These are phyloP conservation scores for Aschersonia sp. DNA, from an alignment of 2,329 filamentous ascomycete species.

Conservation along the genomic window DNA sequence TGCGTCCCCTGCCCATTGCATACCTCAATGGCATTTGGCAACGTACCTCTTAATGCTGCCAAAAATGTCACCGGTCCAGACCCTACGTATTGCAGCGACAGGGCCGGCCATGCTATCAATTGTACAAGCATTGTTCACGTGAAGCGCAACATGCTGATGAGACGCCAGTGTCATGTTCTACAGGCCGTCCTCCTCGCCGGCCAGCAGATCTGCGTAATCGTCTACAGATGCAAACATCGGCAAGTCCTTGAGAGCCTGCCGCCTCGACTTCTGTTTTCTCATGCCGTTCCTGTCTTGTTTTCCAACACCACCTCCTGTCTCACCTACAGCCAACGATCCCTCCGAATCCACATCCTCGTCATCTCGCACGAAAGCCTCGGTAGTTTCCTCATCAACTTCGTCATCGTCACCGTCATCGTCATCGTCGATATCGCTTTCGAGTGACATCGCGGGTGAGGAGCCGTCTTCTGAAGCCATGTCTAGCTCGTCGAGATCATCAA, in stretches of 20 bases:
- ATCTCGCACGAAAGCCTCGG: conserved; percentile 21
- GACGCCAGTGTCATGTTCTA: conserved; percentile 5
- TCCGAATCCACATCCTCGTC: conserved; percentile 30
- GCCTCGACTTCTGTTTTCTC: conserved; percentile 36
- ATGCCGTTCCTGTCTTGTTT: conserved; percentile 31
- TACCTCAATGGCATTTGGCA: too few relatives aligned
- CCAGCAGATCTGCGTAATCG: conserved; percentile 81
- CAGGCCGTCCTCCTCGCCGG: conserved; percentile 47
- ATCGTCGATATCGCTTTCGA: conserved; percentile 31
- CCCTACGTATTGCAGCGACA: too few relatives aligned
- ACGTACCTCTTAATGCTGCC: too few relatives aligned
- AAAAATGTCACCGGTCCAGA: too few relatives aligned
- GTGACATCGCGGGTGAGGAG: conserved; percentile 16
- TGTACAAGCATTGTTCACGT: too few relatives aligned
- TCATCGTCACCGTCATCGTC: conserved; percentile 30
- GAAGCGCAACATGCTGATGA: too few relatives aligned
- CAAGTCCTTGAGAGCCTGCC: conserved; percentile 74
- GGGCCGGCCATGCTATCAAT: too few relatives aligned
- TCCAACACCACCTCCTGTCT: conserved; percentile 20
- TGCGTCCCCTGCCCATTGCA: too few relatives aligned
- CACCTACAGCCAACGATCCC: conserved; percentile 19
- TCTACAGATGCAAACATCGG: conserved; percentile 89
- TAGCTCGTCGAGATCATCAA: conserved; percentile 33
- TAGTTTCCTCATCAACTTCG: conserved; percentile 25
- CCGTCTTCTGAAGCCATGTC: conserved; percentile 35